Evolutionary conservation across 2,329 filamentous ascomycete genomes (phyloP).

Genomic region (Verruconis gallopava): DNA sequence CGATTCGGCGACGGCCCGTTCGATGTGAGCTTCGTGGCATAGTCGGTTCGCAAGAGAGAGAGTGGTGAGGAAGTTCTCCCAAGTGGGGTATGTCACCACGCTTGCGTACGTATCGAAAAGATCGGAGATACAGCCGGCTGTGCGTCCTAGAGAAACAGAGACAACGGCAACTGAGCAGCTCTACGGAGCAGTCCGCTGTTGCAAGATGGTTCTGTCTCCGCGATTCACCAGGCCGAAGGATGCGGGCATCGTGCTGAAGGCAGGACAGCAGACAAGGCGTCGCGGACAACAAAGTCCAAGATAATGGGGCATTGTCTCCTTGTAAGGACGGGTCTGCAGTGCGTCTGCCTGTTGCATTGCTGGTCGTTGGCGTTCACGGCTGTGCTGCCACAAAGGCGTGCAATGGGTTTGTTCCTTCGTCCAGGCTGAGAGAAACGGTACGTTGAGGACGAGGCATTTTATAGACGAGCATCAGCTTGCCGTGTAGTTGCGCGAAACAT

Average conservation of each 20-base stretch:
- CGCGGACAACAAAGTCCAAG: not conserved
- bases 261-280: constrained; percentile 14
- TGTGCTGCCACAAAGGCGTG: not conserved
- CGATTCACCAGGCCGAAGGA: not conserved
- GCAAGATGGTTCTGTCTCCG: not conserved
- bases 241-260: not conserved
- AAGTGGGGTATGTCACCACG: constrained; percentile 41
- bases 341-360: no score
- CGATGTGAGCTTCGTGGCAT: constrained; percentile 30
- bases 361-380: no score
- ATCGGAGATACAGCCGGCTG: not conserved
- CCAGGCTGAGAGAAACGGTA: no score
- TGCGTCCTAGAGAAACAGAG: not conserved
- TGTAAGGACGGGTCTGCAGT: not conserved
- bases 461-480: no score
- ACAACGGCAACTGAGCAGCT: not conserved
- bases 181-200: not conserved
- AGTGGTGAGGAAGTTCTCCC: constrained; percentile 43
- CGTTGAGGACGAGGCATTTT: no score
- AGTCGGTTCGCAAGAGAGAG: constrained; percentile 35
- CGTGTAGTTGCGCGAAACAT: no score
- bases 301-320: not conserved
- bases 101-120: constrained; percentile 17
- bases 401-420: not conserved
- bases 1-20: constrained; percentile 12